Evolutionary conservation across 2,329 filamentous ascomycete species (phyloP).

Genomic region (Tolypocladium cylindrosporum): DNA sequence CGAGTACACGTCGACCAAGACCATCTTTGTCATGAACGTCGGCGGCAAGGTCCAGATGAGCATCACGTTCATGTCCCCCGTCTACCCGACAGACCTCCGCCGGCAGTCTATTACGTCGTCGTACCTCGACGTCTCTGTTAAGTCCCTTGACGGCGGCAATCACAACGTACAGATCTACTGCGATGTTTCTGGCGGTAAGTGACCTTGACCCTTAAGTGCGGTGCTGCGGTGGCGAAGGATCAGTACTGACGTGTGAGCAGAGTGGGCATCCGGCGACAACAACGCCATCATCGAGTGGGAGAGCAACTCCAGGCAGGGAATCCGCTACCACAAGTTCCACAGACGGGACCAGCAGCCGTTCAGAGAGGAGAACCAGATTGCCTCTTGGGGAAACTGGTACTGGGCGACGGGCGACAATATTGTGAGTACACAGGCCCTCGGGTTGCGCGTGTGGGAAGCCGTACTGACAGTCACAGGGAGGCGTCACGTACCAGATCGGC

Average conservation of each 20-base stretch:
- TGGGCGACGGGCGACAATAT: conserved; percentile 54
- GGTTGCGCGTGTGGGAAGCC: not conserved
- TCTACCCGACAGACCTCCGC: conserved; percentile 55
- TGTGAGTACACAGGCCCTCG: not conserved
- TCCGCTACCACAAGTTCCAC: conserved; percentile 56
- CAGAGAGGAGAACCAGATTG: conserved; percentile 57
- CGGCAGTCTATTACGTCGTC: conserved; percentile 62
- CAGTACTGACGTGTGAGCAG: conserved; percentile 25
- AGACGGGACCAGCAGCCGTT: conserved; percentile 53
- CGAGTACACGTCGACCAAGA: conserved; percentile 63
- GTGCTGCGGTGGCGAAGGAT: not conserved
- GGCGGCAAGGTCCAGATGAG: conserved; percentile 52
- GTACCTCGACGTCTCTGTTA: conserved; percentile 55
- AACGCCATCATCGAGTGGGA: conserved; percentile 51
- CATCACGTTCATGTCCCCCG: conserved; percentile 60
- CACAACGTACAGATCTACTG: conserved; percentile 64
- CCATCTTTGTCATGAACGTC: conserved; percentile 58
- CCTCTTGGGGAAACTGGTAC: conserved; percentile 75
- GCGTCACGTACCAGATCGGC: conserved; percentile 60
- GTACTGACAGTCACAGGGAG: conserved; percentile 12
- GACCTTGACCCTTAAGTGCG: not conserved
- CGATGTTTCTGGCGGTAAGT: conserved; percentile 45
- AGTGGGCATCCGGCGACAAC: conserved; percentile 61
- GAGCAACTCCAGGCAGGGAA: conserved; percentile 34
- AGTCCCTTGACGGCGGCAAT: conserved; percentile 47